Base-by-base conservation (phyloP, 2,329 filamentous ascomycete genomes). In the Chrysoporthe cubensis region DNA sequence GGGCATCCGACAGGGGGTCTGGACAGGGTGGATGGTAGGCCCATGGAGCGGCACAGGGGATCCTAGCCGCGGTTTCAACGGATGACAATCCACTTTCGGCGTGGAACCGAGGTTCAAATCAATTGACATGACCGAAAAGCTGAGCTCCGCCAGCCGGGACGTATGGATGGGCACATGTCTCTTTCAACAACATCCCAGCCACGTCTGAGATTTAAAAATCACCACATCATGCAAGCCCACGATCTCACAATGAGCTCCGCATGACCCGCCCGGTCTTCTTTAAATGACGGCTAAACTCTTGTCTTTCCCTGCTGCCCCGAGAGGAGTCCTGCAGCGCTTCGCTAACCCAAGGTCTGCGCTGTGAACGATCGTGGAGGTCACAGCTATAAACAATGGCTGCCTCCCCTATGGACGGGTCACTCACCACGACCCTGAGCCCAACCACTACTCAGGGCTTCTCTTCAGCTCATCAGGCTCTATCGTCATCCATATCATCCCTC, bases 401-500 rank as follows among this genome's bases (percentile, higher is more conserved):
- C n/a, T 61, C 66, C 52, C 52, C 67, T 48, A 60, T 54, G 56
- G 76, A 79, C 74, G 78, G 78, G 73, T 79, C 80, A 64, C 80
- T 80, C 74, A 78, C 79, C 71, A 76, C 79, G 70, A 79, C 80
- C 52, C 72, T 82, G 74, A 84, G 82, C 73, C 81, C 84, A 71
- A 81, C 84, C 71, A 72, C 73, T 66, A 80, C 77, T 74, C 84
- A 79, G 78, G 83, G 73, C 76, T 78, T 70, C 73, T 82, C 73
- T 84, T 84, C 75, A 78, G 81, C 74, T 87, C 89, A 65, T 79
- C 66, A 70, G 59, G 80, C 74, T 43, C 80, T 88, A 66, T 88
- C 90, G 54, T 88, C 88, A 65, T 91, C 92, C 70, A 87, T 92
- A 73, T 88, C 90, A 65, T 91, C 89, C 67, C 83, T 93, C 61